Base-by-base conservation (phyloP, 306 rosid genomes). In the Gastrolobium bilobum region DNA sequence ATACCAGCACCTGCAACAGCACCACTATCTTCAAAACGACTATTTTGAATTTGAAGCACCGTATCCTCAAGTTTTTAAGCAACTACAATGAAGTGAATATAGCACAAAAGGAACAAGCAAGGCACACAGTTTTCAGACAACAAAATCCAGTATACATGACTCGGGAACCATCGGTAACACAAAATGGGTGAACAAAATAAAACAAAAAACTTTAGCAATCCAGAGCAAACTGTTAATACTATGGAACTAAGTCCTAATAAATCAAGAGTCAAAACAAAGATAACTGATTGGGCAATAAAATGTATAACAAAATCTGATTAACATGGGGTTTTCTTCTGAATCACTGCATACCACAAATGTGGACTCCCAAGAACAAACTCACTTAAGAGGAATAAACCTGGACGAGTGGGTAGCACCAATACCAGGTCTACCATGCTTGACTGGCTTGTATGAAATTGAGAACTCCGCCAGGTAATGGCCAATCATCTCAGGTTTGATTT, bases 371-470 rank as follows among this genome's bases (percentile, higher is more conserved):
- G n/a, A 53, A 30, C 9, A 68, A 20, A 0, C 26, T 78, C 80
- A 83, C 64, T 83, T 83, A 20, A 83, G 86, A 73, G 86, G 86
- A 65, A 83, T 83, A 62, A 79, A 86, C 74, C 86, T 71, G 0
- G 75, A 79, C 5, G 84, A 76, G 74, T 86, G 86, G 56, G 85
- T 78, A 2, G 88, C 87, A 73, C 86, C 79, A 46, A 85, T 74
- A 62, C 88, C 88, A 2, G 82, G 87, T 80, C 86, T 84, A 30
- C 81, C 83, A 3, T 83, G 87, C 85, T 76, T 81, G 34, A 78
- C 86, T 0, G 75, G 84, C 79, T 78, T 81, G 75, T 78, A 77
- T 51, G 63, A 48, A 44, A 77, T 71, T 13, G 85, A 84, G 80
- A 84, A 84, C 38, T 81, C 88, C 51, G 85, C 85, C 26, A 71